Conservation (phyloP, 2,329 filamentous ascomycete species). For the Sclerotiophoma versabilis region DNA sequence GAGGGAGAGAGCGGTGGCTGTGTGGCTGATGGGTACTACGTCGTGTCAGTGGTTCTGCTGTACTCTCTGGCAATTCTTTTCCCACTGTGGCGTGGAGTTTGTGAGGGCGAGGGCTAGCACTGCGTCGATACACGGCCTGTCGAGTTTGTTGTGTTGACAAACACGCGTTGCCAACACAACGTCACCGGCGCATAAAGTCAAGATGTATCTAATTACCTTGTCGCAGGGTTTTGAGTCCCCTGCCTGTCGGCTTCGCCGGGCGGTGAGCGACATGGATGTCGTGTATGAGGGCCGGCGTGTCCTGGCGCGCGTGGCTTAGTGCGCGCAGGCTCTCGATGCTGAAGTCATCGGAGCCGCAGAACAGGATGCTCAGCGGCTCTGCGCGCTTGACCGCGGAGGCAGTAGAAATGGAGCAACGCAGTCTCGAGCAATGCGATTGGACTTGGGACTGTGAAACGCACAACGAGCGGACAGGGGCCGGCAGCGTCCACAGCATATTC, state of each 20-base stretch:
- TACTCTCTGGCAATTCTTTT: no score
- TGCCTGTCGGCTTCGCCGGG: conserved; percentile 78
- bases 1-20: conserved; percentile 70
- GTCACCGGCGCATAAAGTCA: not conserved
- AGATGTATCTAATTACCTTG: conserved; percentile 61
- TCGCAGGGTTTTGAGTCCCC: conserved; percentile 72
- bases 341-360: conserved; percentile 93
- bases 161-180: not conserved
- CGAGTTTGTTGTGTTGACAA: not conserved
- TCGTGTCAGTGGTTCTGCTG: no score
- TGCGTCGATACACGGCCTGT: no score
- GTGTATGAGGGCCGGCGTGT: conserved; percentile 49
- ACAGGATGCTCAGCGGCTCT: conserved; percentile 79
- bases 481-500: conserved; percentile 33
- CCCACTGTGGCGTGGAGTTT: no score
- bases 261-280: conserved; percentile 88
- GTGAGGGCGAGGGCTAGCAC: no score
- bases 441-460: conserved; percentile 9
- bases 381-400: not conserved
- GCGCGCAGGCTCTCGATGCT: conserved; percentile 79
- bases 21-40: conserved; percentile 73
- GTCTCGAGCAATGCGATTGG: no score
- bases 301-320: conserved; percentile 66
- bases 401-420: not conserved
- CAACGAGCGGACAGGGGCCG: conserved; percentile 31